Evolutionary conservation across 2,329 filamentous ascomycete genomes (phyloP).

Genomic region (Ascochyta koolunga): DNA sequence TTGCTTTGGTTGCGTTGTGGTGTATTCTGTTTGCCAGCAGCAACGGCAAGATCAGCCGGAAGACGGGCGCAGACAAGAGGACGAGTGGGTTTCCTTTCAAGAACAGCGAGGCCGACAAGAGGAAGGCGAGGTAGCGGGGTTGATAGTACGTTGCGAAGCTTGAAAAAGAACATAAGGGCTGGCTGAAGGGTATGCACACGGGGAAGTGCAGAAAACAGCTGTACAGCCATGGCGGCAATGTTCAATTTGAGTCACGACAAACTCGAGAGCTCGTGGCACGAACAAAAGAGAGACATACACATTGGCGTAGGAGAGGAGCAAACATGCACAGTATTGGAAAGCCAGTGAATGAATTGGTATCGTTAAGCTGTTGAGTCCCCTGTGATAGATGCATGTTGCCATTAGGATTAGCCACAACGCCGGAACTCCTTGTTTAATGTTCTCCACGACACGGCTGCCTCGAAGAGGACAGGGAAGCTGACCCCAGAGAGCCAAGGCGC

Average conservation of each 20-base stretch:
- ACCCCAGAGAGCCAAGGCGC: no score
- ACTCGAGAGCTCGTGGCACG: background rate
- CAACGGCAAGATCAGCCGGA: constrained; percentile 63
- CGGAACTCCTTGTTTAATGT: background rate
- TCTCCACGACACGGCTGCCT: no score
- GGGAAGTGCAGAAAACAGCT: background rate
- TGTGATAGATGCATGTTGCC: background rate
- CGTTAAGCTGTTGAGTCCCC: constrained; percentile 11
- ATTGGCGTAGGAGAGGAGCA: background rate
- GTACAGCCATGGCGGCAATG: background rate
- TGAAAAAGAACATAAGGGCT: background rate
- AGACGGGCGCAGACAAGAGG: constrained; percentile 70
- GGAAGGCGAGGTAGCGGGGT: constrained; percentile 46
- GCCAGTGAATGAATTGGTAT: constrained; percentile 23
- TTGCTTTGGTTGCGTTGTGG: constrained; percentile 71
- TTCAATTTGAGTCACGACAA: background rate
- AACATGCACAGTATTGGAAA: constrained; percentile 12
- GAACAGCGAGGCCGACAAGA: constrained; percentile 63
- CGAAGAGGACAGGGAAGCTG: no score
- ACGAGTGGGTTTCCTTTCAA: constrained; percentile 70
- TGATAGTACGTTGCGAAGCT: background rate
- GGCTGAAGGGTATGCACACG: background rate
- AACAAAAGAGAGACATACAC: background rate
- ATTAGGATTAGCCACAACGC: background rate
- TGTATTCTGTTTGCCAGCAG: constrained; percentile 64